A percentile compares a stretch with the other conserved stretches of the same genome.
Conservation (phyloP, 179 eudicot species). For the Amaranthus tricolor region DNA sequence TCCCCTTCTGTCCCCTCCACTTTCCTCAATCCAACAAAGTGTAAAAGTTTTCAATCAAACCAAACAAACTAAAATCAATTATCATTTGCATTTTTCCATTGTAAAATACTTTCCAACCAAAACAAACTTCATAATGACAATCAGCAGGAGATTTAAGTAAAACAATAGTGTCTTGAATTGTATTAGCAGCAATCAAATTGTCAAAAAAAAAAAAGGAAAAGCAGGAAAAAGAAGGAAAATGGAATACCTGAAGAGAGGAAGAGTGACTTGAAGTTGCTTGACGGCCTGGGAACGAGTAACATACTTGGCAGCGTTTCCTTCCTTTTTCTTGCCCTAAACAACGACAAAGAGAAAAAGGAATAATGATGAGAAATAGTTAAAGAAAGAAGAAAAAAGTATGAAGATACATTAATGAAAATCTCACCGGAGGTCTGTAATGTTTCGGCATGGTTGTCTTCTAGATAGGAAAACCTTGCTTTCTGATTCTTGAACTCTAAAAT, state of each 20-base stretch:
- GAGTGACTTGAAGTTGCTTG: slow-evolving; percentile 71
- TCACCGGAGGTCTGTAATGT: slow-evolving; percentile 77
- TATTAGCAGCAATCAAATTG: background rate
- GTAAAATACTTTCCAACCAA: no score
- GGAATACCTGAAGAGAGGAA: slow-evolving; percentile 71
- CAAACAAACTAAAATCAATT: no score
- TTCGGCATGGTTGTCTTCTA: slow-evolving; percentile 56
- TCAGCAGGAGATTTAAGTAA: no score
- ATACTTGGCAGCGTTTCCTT: slow-evolving; percentile 84
- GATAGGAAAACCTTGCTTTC: background rate
- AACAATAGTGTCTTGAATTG: background rate
- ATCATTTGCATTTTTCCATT: no score
- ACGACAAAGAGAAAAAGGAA: background rate
- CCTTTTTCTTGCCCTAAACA: slow-evolving; percentile 84
- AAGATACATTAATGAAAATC: background rate
- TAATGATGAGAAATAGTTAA: background rate
- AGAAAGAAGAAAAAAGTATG: background rate
- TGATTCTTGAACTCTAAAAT: no score
- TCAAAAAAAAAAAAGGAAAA: background rate
- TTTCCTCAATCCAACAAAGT: no score
- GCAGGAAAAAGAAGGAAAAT: background rate
- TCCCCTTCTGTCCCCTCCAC: no score
- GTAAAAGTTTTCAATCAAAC: no score
- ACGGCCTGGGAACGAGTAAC: slow-evolving; percentile 80
- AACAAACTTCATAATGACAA: no score